A percentile compares a stretch with the other conserved stretches of the same genome.
Evolutionary conservation across 2,329 filamentous ascomycete genomes (phyloP).

Genomic region (Dichotomopilus funicola): DNA sequence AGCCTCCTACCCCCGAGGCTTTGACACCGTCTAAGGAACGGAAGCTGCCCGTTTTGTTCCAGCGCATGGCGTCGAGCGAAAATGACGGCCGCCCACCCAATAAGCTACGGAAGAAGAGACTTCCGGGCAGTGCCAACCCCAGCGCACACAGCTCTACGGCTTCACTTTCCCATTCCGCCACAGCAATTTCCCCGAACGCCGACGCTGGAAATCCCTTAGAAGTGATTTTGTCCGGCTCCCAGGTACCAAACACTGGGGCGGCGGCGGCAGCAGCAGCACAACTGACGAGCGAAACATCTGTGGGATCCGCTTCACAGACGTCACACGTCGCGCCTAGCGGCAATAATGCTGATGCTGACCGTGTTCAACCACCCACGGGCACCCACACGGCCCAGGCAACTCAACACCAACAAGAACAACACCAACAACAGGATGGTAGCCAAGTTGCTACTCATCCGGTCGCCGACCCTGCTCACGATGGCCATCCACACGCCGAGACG

Average conservation of each 20-base stretch:
- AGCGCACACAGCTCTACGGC: constrained; percentile 87
- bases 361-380: not conserved
- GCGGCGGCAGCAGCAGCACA: not conserved
- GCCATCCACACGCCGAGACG: constrained; percentile 18
- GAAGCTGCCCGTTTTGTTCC: constrained; percentile 63
- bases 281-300: constrained; percentile 28
- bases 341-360: not conserved
- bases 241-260: constrained; percentile 14
- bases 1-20: constrained; percentile 22
- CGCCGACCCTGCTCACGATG: constrained; percentile 32
- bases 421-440: not conserved
- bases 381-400: not conserved
- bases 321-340: constrained; percentile 38
- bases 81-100: constrained; percentile 70
- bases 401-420: not conserved
- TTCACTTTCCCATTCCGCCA: constrained; percentile 53
- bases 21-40: constrained; percentile 59
- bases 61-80: constrained; percentile 58
- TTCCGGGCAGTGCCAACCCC: constrained; percentile 68
- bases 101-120: constrained; percentile 81
- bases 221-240: constrained; percentile 16
- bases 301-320: constrained; percentile 41
- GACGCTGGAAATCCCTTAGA: constrained; percentile 46
- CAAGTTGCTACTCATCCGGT: too few relatives aligned
- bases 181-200: constrained; percentile 37